Evolutionary conservation across 495 filamentous ascomycete species (phyloP).

Genomic region (Corynascus novoguineensis): DNA sequence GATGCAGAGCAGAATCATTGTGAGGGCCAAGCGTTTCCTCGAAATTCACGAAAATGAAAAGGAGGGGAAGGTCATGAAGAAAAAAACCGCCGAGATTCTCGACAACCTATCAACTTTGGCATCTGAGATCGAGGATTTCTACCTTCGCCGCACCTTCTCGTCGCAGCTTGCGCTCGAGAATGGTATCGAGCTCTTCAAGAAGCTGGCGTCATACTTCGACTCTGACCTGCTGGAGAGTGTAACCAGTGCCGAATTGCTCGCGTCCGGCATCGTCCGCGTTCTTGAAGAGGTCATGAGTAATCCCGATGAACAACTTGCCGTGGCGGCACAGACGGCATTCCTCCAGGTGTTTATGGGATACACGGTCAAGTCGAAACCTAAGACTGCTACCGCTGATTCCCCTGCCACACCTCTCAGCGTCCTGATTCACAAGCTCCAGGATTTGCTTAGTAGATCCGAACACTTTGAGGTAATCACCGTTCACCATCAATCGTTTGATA

Average conservation of each 20-base stretch:
- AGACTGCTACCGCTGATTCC: slow-evolving; percentile 56
- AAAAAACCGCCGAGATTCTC: slow-evolving; percentile 71
- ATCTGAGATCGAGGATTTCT: slow-evolving; percentile 62
- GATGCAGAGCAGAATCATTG: slow-evolving; percentile 67
- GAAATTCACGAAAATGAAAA: slow-evolving; percentile 74
- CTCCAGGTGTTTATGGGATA: slow-evolving; percentile 90
- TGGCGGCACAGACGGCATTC: slow-evolving; percentile 72
- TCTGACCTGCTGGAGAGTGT: slow-evolving; percentile 83
- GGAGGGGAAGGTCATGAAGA: slow-evolving; percentile 60
- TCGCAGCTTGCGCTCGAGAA: slow-evolving; percentile 38
- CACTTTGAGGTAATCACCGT: slow-evolving; percentile 98
- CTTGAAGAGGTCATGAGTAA: slow-evolving; percentile 78
- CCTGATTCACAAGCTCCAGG: slow-evolving; percentile 89
- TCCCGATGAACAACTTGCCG: slow-evolving; percentile 48
- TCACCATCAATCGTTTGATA: slow-evolving; percentile 86
- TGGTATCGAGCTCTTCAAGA: slow-evolving; percentile 63
- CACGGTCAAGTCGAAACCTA: slow-evolving; percentile 54
- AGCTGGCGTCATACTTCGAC: slow-evolving; percentile 81
- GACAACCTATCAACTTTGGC: slow-evolving; percentile 66
- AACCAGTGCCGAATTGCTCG: slow-evolving; percentile 92
- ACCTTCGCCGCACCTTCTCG: slow-evolving; percentile 47
- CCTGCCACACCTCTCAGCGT: slow-evolving; percentile 83
- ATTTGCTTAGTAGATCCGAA: slow-evolving; percentile 90
- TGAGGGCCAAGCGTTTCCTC: slow-evolving; percentile 73
- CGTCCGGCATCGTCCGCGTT: slow-evolving; percentile 79